Base-by-base conservation (phyloP, 1,139 yeast species). In the Hansenula lynferdii region DNA sequence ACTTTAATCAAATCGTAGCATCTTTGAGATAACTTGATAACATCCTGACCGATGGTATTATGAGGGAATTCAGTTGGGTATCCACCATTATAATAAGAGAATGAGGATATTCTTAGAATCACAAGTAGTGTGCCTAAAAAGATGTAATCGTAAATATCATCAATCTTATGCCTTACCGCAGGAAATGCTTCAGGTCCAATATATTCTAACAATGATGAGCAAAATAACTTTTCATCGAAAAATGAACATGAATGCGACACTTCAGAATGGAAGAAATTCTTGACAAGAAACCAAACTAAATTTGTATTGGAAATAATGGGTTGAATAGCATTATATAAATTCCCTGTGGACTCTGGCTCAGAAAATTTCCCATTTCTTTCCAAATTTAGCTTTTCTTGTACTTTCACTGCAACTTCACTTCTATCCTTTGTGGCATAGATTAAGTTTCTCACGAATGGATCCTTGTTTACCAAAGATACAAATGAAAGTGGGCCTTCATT, bases 201-300 rank as follows among this genome's bases (percentile, higher is more conserved):
- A 9, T 30, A 27, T 7, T 34, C 16, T 8, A 31, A 8, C 8
- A 37, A 18, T 4, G 12, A 18, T 2, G 17, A 11, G 6, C 26
- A 6, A 14, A 40, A 40, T 9, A 20, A 22, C 7, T 35, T 27
- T 12, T 37, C 37, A 8, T 21, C 19, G 20, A 40, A 19, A 30
- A 40, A 35, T 8, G 41, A 34, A 17, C 24, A 34, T 8, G 21
- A 11, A 6, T 19, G 17, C 17, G 21, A 35, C 5, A 40, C 15
- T 21, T 40, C 41, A n/a, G 37, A 17, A 14, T 37, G 35, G 19
- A 40, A 40, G 27, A 40, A 40, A 26, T 37, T 35, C 4, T 26
- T 6, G 6, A 40, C 37, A 14, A 37, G 21, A 9, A 20, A 23
- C 23, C 25, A 32, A 2, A 35, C 31, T 4, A 37, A 16, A 6